Evolutionary conservation across 257 asterid species (phyloP).

Genomic region (Voacanga thouarsii): DNA sequence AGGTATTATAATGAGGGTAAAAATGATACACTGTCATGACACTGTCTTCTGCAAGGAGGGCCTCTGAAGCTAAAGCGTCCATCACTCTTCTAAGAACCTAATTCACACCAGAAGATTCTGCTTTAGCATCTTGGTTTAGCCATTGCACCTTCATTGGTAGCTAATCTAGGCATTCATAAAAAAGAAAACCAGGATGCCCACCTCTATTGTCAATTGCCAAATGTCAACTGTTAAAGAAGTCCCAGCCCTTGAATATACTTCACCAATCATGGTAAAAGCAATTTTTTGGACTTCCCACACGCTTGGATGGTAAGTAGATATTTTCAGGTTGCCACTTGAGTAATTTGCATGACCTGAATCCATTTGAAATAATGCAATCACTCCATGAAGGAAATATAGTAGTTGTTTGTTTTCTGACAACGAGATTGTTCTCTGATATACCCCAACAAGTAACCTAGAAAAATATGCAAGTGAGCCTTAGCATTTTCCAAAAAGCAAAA

Average conservation of each 20-base stretch:
- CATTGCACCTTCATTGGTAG: neutral
- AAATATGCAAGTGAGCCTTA: conserved; percentile 9
- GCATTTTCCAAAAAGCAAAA: neutral
- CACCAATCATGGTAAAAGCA: conserved; percentile 68
- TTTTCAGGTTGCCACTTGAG: conserved; percentile 34
- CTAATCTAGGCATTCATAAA: conserved; percentile 13
- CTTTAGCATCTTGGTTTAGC: conserved; percentile 25
- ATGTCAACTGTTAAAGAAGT: conserved; percentile 55
- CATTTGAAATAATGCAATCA: conserved; percentile 47
- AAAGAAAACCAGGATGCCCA: conserved; percentile 25
- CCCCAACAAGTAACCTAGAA: conserved; percentile 60
- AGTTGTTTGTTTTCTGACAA: conserved; percentile 55
- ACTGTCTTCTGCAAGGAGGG: conserved; percentile 51
- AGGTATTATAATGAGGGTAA: conserved; percentile 15
- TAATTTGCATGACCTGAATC: conserved; percentile 35
- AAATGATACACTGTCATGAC: conserved; percentile 49
- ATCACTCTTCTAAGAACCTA: conserved; percentile 71
- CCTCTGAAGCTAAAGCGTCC: conserved; percentile 68
- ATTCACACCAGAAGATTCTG: conserved; percentile 26
- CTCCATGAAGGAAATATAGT: conserved; percentile 57
- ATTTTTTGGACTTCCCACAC: conserved; percentile 50
- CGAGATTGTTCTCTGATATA: conserved; percentile 44
- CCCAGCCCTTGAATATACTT: conserved; percentile 62
- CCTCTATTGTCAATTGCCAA: conserved; percentile 86
- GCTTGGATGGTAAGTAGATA: conserved; percentile 26